A percentile compares a stretch with the other conserved stretches of the same genome.
Conservation (phyloP, 306 rosid genomes). For the Vigna reflexopilosa region DNA sequence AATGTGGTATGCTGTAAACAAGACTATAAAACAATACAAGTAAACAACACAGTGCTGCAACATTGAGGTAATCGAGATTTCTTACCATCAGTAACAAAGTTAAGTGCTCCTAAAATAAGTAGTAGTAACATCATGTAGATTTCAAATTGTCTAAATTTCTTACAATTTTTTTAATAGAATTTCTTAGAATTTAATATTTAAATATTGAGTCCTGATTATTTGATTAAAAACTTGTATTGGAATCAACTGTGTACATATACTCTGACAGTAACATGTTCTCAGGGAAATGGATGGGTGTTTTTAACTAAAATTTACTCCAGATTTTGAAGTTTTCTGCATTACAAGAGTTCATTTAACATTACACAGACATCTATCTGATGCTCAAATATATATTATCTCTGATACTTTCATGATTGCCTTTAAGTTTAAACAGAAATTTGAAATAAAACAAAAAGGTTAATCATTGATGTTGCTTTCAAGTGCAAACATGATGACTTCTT, state of each 20-base stretch:
- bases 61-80: background rate
- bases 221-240: background rate
- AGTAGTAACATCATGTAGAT: background rate
- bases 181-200: background rate
- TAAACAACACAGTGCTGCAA: background rate
- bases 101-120: background rate
- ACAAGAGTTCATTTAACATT: background rate
- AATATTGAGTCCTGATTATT: background rate
- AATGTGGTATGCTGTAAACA: background rate
- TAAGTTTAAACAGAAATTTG: background rate
- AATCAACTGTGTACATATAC: background rate
- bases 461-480: background rate
- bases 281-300: background rate
- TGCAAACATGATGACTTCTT: background rate
- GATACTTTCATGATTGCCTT: background rate
- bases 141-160: background rate
- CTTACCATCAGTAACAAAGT: background rate
- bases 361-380: background rate
- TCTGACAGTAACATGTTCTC: background rate
- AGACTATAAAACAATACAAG: background rate
- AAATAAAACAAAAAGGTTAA: conserved; percentile 1
- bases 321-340: background rate
- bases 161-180: background rate
- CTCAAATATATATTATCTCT: too few species aligned
- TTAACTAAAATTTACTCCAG: background rate